Percentiles rank a stretch among this genome's conserved stretches.
Conservation (phyloP, 2,329 filamentous ascomycete species). For the Hypoxylon sp. region DNA sequence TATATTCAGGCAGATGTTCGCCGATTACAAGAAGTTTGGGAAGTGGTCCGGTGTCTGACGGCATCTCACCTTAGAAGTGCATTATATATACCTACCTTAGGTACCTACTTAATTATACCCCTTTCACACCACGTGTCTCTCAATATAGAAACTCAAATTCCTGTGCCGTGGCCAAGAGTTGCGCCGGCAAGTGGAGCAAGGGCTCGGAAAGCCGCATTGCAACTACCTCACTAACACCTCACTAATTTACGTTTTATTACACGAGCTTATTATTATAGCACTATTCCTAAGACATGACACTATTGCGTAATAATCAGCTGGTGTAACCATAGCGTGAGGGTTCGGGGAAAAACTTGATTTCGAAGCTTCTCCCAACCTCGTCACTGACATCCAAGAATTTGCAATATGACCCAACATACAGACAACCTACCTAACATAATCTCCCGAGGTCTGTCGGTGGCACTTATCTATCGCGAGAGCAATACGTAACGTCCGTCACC, state of each 20-base stretch:
- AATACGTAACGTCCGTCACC: constrained; percentile 27
- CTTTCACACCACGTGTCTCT: constrained; percentile 24
- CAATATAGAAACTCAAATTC: constrained; percentile 8
- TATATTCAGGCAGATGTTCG: constrained; percentile 71
- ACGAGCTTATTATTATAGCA: constrained; percentile 13
- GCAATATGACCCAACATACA: not conserved
- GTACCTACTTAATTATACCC: constrained; percentile 15
- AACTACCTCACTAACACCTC: not conserved
- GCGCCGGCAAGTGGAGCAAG: constrained; percentile 24
- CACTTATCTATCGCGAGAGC: constrained; percentile 18
- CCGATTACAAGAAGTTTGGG: constrained; percentile 72
- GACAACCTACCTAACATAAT: too few species aligned
- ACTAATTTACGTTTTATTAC: constrained; percentile 1
- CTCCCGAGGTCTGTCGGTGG: constrained; percentile 5
- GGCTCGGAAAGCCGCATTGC: not conserved
- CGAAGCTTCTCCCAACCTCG: not conserved
- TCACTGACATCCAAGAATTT: not conserved
- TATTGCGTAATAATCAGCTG: not conserved
- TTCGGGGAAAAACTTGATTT: not conserved
- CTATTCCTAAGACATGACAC: constrained; percentile 10
- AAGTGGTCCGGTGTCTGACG: constrained; percentile 73
- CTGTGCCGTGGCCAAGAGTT: constrained; percentile 5
- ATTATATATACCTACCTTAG: constrained; percentile 22
- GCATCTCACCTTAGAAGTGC: not conserved
- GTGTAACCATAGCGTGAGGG: not conserved